phyloP scores from a whole-genome alignment of 2,329 filamentous ascomycete species.

The Pseudogymnoascus sp. region DNA sequence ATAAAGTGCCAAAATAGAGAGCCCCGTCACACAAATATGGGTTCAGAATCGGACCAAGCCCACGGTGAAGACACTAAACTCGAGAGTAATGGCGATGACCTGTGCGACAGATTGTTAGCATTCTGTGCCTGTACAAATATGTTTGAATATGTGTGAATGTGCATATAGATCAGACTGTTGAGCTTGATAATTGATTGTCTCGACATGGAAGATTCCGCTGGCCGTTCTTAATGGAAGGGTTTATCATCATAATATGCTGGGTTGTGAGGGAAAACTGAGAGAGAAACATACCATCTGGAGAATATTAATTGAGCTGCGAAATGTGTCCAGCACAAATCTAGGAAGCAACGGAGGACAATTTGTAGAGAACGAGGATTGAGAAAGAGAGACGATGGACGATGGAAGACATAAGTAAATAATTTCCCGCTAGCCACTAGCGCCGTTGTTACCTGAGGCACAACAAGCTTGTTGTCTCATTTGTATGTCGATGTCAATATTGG shows the following conservation, averaged over 20 bases:
- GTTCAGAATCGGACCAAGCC: neutral
- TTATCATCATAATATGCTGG: constrained; percentile 43
- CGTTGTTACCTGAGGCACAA: constrained; percentile 7
- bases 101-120: neutral
- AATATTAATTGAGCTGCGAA: constrained; percentile 18
- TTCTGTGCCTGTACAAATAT: neutral
- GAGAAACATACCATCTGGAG: constrained; percentile 22
- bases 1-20: neutral
- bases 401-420: constrained; percentile 9
- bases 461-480: constrained; percentile 6
- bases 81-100: neutral
- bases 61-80: neutral
- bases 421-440: constrained; percentile 5
- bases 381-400: constrained; percentile 4
- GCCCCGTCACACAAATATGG: neutral
- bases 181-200: constrained; percentile 50
- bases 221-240: constrained; percentile 54
- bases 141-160: neutral
- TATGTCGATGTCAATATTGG: neutral
- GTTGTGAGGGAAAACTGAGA: constrained; percentile 13
- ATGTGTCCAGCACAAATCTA: neutral
- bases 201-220: constrained; percentile 54
- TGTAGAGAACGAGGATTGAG: constrained; percentile 1
- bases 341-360: neutral
- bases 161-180: constrained; percentile 48